Conservation (phyloP, 2,329 filamentous ascomycete genomes). For the Rhexocercosporidium sp. region DNA sequence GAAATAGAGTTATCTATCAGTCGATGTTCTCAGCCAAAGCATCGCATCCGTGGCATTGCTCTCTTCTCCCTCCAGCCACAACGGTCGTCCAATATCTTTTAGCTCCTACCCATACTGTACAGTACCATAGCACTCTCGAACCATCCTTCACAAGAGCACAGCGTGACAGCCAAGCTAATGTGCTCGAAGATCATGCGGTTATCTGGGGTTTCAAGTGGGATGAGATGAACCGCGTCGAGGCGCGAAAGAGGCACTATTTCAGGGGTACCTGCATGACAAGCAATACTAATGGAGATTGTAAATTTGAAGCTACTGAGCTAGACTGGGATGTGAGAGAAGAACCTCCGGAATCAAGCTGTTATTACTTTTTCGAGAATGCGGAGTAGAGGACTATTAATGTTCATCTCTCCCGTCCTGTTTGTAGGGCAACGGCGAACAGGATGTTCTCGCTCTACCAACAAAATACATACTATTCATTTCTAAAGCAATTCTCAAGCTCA, state of each 20-base stretch:
- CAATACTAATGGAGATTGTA: background rate
- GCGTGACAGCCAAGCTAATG: background rate
- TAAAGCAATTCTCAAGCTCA: no score
- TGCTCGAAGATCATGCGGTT: slow-evolving; percentile 9
- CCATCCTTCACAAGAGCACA: background rate
- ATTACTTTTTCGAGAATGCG: no score
- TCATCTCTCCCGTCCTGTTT: no score
- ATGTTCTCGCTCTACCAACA: no score
- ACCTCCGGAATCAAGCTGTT: no score
- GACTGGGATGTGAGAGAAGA: background rate
- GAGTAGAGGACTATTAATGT: no score
- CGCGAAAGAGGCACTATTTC: background rate
- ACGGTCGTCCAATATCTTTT: background rate
- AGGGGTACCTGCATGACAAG: slow-evolving; percentile 10
- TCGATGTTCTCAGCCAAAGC: no score
- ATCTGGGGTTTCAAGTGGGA: slow-evolving; percentile 8
- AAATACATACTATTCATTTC: no score
- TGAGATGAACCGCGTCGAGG: slow-evolving; percentile 15
- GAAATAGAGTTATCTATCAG: no score
- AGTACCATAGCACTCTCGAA: background rate
- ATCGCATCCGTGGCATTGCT: no score
- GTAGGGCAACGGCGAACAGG: no score
- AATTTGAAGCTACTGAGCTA: background rate
- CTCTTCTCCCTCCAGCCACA: background rate
- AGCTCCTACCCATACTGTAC: background rate